Evolutionary conservation across 257 asterid species (phyloP), one percentile per base, ranked within the genome.

Genomic region (Eustoma russellianum): DNA sequence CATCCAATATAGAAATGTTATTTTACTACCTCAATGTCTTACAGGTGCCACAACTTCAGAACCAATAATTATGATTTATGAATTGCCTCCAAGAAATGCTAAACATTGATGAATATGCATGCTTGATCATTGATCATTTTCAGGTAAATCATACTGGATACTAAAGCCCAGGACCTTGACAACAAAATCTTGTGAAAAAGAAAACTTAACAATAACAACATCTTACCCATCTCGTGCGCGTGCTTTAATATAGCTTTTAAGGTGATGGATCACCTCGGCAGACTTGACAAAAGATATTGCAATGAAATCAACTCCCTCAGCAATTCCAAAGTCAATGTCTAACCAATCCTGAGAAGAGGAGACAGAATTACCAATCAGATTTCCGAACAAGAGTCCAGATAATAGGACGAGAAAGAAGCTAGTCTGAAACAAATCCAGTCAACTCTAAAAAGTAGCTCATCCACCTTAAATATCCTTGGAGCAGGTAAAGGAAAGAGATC

Each of bases 231-330:
- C 96, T 52, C 85, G 94, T 56, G 99, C 95, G 48, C 95, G 79
- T 52, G 99, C 97, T 68, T 82, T 78, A 48, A 92, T 85, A 55
- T 92, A 92, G 83, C 99, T 92, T 75, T 72, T 92, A 50, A 92
- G 97, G 74, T 88, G 94, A 73, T 86, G 85, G 69, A 92, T 69
- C 48, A 92, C 97, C 71, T 92, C 99, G 13, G 97, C 99, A 60
- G 99, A 85, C 78, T 88, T 92, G 78, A 92, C 99, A 76, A 92
- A 92, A 43, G 99, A 92, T 77, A 92, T 76, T 30, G 99, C 97
- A 52, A 92, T 81, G 73, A 92, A 92, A 59, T 92, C 99, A 65
- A 92, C 99, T 53, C 97, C 97, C 67, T 85, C 97, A 8, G 96
- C 85, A 61, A 92, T 88, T 67, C 99, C 99, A 46, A 88, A 92